Percentiles rank a stretch among this genome's conserved stretches.
phyloP scores from a whole-genome alignment of 768 basidiomycete genomes.

The Tylopilus rubrobrunneus region DNA sequence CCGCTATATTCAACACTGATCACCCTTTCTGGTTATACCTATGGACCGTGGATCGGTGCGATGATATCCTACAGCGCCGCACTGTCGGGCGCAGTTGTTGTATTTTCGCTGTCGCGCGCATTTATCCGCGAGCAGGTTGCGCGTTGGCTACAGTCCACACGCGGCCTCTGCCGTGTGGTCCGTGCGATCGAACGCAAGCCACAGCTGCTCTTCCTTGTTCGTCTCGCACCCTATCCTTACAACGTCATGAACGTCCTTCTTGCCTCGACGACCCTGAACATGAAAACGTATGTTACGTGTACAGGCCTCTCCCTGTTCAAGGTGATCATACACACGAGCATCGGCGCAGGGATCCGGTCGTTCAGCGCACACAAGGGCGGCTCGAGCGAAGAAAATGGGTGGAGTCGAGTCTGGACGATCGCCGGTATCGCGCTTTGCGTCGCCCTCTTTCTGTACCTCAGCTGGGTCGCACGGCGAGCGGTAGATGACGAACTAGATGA shows the following conservation, averaged over 20 bases:
- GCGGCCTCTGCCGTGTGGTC: constrained; percentile 75
- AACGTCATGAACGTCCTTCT: constrained; percentile 96
- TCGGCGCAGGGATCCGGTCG: constrained; percentile 83
- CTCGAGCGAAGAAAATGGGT: constrained; percentile 34
- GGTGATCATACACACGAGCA: constrained; percentile 84
- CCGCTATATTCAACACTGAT: constrained; percentile 94
- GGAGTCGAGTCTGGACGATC: constrained; percentile 59
- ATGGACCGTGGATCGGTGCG: constrained; percentile 79
- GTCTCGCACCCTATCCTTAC: constrained; percentile 88
- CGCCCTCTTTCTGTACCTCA: constrained; percentile 74
- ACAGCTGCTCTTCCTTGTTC: constrained; percentile 84
- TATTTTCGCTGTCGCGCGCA: constrained; percentile 75
- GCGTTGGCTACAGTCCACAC: constrained; percentile 66
- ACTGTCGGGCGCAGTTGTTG: constrained; percentile 76
- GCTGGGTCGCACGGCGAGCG: constrained; percentile 70
- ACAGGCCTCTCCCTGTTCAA: constrained; percentile 86
- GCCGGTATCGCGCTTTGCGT: constrained; percentile 68
- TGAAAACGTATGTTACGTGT: constrained; percentile 74
- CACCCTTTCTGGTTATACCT: constrained; percentile 88
- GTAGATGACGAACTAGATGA: constrained; percentile 54
- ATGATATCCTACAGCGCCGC: constrained; percentile 85
- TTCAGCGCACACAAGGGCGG: constrained; percentile 58
- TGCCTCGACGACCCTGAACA: constrained; percentile 76
- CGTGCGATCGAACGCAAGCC: constrained; percentile 86
- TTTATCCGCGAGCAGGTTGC: constrained; percentile 70